A percentile compares a stretch with the other conserved stretches of the same genome.
Evolutionary conservation across 352 stramenopile species (phyloP).

Genomic region (Pythium dissimile): DNA sequence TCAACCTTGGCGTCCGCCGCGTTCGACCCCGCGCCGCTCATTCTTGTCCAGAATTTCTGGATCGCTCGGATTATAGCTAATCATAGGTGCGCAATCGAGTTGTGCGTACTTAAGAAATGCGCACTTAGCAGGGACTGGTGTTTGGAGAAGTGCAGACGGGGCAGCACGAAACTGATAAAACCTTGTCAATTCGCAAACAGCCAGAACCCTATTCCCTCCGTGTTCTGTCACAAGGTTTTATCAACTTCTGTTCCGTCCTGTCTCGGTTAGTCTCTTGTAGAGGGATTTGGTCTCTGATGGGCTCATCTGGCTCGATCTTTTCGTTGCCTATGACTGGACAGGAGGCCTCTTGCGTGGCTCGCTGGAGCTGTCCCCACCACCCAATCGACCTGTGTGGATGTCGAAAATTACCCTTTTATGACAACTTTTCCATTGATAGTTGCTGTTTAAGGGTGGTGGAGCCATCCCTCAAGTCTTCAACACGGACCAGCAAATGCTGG

Average conservation of each 20-base stretch:
- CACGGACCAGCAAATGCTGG: conserved; percentile 3
- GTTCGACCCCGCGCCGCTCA: conserved; percentile 3
- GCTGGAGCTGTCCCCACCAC: conserved; percentile 18
- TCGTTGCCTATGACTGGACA: conserved; percentile 16
- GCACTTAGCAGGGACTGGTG: too few species aligned
- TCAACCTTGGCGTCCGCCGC: conserved; percentile 33
- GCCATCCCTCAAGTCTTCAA: conserved; percentile 17
- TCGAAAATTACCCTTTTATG: not conserved
- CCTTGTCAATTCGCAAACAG: too few species aligned
- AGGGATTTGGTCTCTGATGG: conserved; percentile 9
- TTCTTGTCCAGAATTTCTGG: not conserved
- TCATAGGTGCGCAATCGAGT: too few species aligned
- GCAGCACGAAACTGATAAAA: conserved; percentile 22
- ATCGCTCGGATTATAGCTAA: not conserved
- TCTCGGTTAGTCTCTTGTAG: conserved; percentile 15
- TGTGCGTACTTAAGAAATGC: not conserved
- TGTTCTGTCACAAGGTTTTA: conserved; percentile 12
- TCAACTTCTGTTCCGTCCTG: not conserved
- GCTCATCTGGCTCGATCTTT: too few species aligned
- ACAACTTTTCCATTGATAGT: conserved; percentile 8
- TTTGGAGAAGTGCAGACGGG: not conserved
- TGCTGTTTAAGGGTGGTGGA: conserved; percentile 11
- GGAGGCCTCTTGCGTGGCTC: not conserved
- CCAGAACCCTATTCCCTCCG: too few species aligned
- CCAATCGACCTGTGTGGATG: conserved; percentile 10